Evolutionary conservation across 2,329 filamentous ascomycete species (phyloP), one percentile per base, ranked within the genome.

Genomic region (Apiospora arundinis): DNA sequence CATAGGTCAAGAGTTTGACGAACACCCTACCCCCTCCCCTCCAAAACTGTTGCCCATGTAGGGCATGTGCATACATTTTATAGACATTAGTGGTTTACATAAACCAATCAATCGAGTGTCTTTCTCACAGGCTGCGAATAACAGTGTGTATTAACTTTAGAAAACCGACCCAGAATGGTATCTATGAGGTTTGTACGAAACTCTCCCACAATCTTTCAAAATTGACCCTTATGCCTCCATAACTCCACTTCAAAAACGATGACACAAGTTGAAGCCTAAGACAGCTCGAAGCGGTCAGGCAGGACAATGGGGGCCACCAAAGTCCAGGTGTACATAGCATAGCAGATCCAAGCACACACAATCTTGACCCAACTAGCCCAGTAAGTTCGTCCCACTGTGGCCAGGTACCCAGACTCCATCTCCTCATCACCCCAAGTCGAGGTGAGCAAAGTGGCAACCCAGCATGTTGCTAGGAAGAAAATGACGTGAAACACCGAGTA

Each of bases 341-440:
- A 98, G 84, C 96, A 99, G 70, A 96, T 92, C 96, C 96, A 99
- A 23, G 95, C 92, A 82, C 95, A 97, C 70, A 98, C 91, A 81
- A 99, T 98, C 90, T 99, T 99, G 76, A 98, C 95, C 96, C 97
- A 99, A 79, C 94, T 97, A 44, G 96, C 96, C 89, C 95, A 97
- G 83, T 98, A 97, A 6, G 95, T 98, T 72, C 96, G 89, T 25
- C 96, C 96, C 4, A 99, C 95, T 0, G 95, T 94, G 1, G 94
- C 94, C 82, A 99, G 98, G 78, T 95, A 92, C 67, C 90, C 87
- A 70, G 88, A 88, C 77, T 93, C 93, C 85, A 95, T 93, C 14
- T 86, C 88, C 45, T 74, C 70, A n/a, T 78, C 74, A 56, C 76
- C 70, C 37, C 75, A 73, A 4, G 74, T 74, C 45, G 76, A 76